phyloP scores from a whole-genome alignment of 164 flowering plant genomes.

The Vitis vinifera region ASM3070453v1 NC_081809.1:7262001-7262500 shows the following conservation, averaged over 20 bases:
- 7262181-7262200: not conserved
- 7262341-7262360: not conserved
- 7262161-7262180: not conserved
- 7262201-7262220: not conserved
- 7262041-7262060: constrained; percentile 18
- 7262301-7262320: not conserved
- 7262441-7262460: too few relatives aligned
- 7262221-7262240: not conserved
- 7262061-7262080: constrained; percentile 33
- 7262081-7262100: constrained; percentile 46
- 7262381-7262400: too few relatives aligned
- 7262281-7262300: not conserved
- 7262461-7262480: too few relatives aligned
- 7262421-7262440: too few relatives aligned
- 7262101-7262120: constrained; percentile 34
- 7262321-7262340: not conserved
- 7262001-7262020: constrained; percentile 13
- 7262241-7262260: not conserved
- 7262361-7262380: not conserved
- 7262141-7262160: constrained; percentile 27
- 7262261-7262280: not conserved
- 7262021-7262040: constrained; percentile 10
- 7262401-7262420: too few relatives aligned
- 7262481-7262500: too few relatives aligned
- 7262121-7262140: constrained; percentile 76